phyloP scores from a whole-genome alignment of 2,329 filamentous ascomycete species.

The Xylariaceae sp. region DNA sequence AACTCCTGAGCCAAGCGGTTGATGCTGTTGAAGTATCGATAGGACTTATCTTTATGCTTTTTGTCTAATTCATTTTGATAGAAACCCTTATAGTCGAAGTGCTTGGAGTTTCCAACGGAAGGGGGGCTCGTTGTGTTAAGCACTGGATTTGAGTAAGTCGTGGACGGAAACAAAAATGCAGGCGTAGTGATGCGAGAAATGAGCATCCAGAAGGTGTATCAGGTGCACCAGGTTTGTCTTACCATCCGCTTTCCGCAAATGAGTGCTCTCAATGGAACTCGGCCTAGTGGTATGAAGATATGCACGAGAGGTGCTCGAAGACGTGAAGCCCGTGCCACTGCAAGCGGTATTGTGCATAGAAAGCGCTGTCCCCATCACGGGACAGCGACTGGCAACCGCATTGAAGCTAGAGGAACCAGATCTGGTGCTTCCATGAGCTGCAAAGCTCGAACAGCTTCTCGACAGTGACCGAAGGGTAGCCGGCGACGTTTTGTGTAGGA shows the following conservation, averaged over 20 bases:
- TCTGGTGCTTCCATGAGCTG: background rate
- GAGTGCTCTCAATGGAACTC: slow-evolving; percentile 1
- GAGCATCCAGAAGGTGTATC: background rate
- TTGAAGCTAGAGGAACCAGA: background rate
- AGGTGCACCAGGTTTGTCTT: no score
- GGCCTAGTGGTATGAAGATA: slow-evolving; percentile 1
- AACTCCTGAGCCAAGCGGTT: slow-evolving; percentile 96
- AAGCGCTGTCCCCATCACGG: slow-evolving; percentile 3
- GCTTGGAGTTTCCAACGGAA: slow-evolving; percentile 35
- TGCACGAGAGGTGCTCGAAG: background rate
- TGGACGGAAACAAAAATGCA: no score
- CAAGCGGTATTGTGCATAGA: background rate
- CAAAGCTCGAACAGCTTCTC: background rate
- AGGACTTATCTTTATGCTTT: slow-evolving; percentile 99
- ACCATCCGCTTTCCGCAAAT: slow-evolving; percentile 1
- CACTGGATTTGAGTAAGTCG: no score
- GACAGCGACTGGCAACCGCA: slow-evolving; percentile 3
- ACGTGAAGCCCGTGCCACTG: background rate
- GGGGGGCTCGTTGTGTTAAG: background rate
- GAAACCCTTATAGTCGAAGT: slow-evolving; percentile 88
- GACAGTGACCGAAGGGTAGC: slow-evolving; percentile 2
- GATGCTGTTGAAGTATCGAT: slow-evolving; percentile 99
- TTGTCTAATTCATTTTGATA: slow-evolving; percentile 87
- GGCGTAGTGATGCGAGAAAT: no score
- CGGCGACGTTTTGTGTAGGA: slow-evolving; percentile 5